Conservation (phyloP, 2,329 filamentous ascomycete species). For the Emmonsiellopsis sp. region DNA sequence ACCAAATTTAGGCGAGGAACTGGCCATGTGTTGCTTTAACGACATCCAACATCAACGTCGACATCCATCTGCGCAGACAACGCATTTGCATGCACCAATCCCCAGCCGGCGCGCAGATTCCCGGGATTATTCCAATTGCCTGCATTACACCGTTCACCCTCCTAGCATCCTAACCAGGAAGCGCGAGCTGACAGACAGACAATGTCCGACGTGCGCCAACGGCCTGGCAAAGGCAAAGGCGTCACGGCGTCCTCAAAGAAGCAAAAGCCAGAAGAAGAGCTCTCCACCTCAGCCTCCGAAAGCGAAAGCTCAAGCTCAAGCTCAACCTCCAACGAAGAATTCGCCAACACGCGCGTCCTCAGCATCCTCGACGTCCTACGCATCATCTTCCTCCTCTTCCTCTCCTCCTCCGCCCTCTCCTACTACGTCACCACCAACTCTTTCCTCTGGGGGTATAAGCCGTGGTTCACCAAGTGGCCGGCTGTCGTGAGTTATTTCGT, state of each 20-base stretch:
- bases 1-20: too few relatives aligned
- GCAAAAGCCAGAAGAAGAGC: not conserved
- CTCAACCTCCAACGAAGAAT: slow-evolving; percentile 4
- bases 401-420: slow-evolving; percentile 47
- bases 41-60: too few relatives aligned
- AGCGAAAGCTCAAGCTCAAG: not conserved
- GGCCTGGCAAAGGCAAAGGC: slow-evolving; percentile 1
- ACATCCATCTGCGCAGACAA: too few relatives aligned
- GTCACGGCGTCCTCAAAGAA: not conserved
- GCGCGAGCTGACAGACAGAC: not conserved
- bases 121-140: too few relatives aligned
- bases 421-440: slow-evolving; percentile 68
- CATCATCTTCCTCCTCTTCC: slow-evolving; percentile 6
- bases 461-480: slow-evolving; percentile 50
- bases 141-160: too few relatives aligned
- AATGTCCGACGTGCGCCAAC: slow-evolving; percentile 1
- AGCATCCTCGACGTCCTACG: slow-evolving; percentile 13
- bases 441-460: slow-evolving; percentile 60
- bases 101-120: too few relatives aligned
- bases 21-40: too few relatives aligned
- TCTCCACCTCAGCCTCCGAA: not conserved
- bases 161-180: too few relatives aligned
- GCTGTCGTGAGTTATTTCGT: slow-evolving; percentile 55
- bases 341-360: slow-evolving; percentile 1
- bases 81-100: too few relatives aligned